Evolutionary conservation across 176 grass and related monocot genomes (phyloP), one percentile per base, ranked within the genome.

Genomic region (Rhynchospora pubera): DNA sequence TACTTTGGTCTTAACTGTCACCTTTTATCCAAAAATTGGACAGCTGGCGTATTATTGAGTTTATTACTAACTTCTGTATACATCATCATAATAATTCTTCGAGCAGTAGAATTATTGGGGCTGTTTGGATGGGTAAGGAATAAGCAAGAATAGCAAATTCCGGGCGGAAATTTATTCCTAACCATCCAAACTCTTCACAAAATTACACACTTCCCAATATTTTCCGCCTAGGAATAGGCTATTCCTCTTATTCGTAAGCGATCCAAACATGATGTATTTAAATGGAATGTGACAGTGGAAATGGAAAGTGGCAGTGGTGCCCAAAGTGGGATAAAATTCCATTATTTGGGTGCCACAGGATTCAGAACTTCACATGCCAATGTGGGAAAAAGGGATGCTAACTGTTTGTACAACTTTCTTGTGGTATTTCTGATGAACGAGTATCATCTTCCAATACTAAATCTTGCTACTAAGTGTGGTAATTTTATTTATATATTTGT

Each of bases 381-480:
- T 16, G 45, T 53, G 67, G 15, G 57, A 13, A 53, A 10, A 48
- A 0, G 19, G 80, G 60, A 65, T 86, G 12, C 57, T 70, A 83
- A 57, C 11, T 78, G 16, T 8, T 23, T 66, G 0, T 63, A 26
- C 32, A 82, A 21, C 11, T 62, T 78, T 68, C 28, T 70, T 15
- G 45, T 5, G 52, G n/a, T 9, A 80, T 69, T 9, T 79, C 39
- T 48, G 19, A 70, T 66, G 47, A 59, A 0, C 3, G 53, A 82
- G 16, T n/a, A 16, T n/a, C 28, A 13, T 18, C 19, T 77, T 60
- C 26, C 14, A 39, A 55, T 44, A 46, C 57, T 64, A 32, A 79
- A 44, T 51, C 48, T 85, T 39, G 78, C 66, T 69, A 26, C 45
- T 79, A n/a, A 63, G 8, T 83, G 70, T 16, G 13, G 50, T 56